phyloP scores from a whole-genome alignment of 1,284 basidiomycete genomes.

The Papiliotrema laurentii region DNA sequence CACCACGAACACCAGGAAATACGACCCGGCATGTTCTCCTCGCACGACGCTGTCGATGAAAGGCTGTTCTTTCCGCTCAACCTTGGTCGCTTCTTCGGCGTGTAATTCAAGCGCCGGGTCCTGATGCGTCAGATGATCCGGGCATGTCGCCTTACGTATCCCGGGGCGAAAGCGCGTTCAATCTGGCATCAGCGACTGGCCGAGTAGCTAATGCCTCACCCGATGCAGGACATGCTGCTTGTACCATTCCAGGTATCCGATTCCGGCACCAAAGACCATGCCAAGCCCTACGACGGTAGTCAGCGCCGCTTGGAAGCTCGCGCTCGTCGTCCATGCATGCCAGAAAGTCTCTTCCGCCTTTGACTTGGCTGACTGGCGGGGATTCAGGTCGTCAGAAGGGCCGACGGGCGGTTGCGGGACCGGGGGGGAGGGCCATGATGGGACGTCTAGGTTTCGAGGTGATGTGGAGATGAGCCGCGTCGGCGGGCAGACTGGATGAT shows the following conservation, averaged over 20 bases:
- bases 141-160: slow-evolving; percentile 25
- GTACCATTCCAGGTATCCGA: slow-evolving; percentile 70
- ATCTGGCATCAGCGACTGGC: slow-evolving; percentile 26
- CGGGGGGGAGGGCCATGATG: slow-evolving; percentile 32
- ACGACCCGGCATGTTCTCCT: slow-evolving; percentile 65
- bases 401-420: slow-evolving; percentile 31
- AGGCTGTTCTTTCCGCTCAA: slow-evolving; percentile 67
- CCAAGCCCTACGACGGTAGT: slow-evolving; percentile 45
- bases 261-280: slow-evolving; percentile 51
- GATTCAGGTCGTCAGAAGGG: slow-evolving; percentile 21
- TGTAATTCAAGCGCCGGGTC: slow-evolving; percentile 73
- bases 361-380: neutral
- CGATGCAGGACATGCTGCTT: slow-evolving; percentile 73
- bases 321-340: slow-evolving; percentile 30
- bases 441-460: slow-evolving; percentile 13
- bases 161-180: slow-evolving; percentile 42
- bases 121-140: slow-evolving; percentile 48
- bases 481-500: too few species aligned
- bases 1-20: slow-evolving; percentile 65
- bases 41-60: slow-evolving; percentile 71
- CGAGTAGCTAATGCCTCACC: slow-evolving; percentile 47
- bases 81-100: slow-evolving; percentile 55
- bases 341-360: slow-evolving; percentile 21
- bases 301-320: slow-evolving; percentile 44
- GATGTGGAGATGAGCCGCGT: neutral